phyloP scores from a whole-genome alignment of 306 rosid genomes.

The Begonia fuchsioides region DNA sequence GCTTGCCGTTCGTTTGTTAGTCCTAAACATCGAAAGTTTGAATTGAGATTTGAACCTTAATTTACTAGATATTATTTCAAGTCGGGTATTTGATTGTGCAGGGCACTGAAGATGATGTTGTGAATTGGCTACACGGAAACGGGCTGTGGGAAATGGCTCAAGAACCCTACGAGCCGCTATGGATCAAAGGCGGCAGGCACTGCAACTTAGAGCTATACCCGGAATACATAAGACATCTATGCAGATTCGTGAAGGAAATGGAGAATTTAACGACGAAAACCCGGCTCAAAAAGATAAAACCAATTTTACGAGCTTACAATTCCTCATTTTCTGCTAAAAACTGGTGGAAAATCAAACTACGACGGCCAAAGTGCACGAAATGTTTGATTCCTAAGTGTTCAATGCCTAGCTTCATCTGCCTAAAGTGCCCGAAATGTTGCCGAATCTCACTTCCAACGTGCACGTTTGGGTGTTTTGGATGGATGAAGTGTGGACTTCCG shows the following conservation, averaged over 20 bases:
- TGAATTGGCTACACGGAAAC: slow-evolving; percentile 84
- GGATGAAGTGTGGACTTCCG: slow-evolving; percentile 4
- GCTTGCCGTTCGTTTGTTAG: no score
- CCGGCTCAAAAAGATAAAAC: slow-evolving; percentile 59
- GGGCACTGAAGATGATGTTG: slow-evolving; percentile 97
- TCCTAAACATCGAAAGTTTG: no score
- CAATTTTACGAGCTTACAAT: slow-evolving; percentile 9
- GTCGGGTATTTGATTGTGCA: slow-evolving; percentile 13
- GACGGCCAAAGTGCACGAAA: slow-evolving; percentile 23
- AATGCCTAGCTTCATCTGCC: slow-evolving; percentile 13
- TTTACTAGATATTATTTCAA: neutral
- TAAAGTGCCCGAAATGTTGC: slow-evolving; percentile 14
- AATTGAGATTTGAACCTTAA: neutral
- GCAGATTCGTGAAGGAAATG: slow-evolving; percentile 73
- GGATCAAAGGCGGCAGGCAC: slow-evolving; percentile 98
- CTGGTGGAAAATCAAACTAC: slow-evolving; percentile 30
- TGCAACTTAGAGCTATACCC: slow-evolving; percentile 98
- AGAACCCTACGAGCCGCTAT: slow-evolving; percentile 84
- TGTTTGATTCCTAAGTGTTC: slow-evolving; percentile 6
- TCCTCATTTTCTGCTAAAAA: slow-evolving; percentile 18
- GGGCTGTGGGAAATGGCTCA: slow-evolving; percentile 76
- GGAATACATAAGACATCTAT: slow-evolving; percentile 77
- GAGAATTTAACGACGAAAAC: slow-evolving; percentile 65
- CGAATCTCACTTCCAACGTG: slow-evolving; percentile 16
- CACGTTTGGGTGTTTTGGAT: slow-evolving; percentile 13